Percentiles rank a stretch among this genome's conserved stretches.
These are phyloP conservation scores for Lachnellula arida DNA, from an alignment of 2,329 filamentous ascomycete species.

Conservation along the genomic window DNA sequence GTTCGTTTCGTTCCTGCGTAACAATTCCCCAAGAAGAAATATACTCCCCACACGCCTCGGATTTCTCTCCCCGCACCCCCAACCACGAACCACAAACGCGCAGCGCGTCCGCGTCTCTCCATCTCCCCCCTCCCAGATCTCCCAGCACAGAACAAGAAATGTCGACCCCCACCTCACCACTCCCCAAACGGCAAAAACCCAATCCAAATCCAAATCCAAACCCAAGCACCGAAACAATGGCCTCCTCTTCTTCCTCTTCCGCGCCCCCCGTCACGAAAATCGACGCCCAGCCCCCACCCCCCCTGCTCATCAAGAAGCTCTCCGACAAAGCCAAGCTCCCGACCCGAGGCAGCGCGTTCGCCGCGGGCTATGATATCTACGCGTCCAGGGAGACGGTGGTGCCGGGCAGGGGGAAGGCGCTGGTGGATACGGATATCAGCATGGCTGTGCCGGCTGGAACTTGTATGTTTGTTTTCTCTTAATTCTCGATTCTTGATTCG, in stretches of 20 bases:
- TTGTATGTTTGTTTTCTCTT: slow-evolving; percentile 62
- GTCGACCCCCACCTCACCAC: slow-evolving; percentile 25
- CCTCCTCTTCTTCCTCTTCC: slow-evolving; percentile 12
- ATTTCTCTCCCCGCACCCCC: too few relatives aligned
- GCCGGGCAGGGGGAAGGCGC: slow-evolving; percentile 74
- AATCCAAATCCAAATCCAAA: too few relatives aligned
- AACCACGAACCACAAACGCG: not conserved
- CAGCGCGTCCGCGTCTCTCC: slow-evolving; percentile 6
- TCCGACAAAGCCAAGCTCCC: slow-evolving; percentile 73
- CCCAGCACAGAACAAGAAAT: slow-evolving; percentile 5
- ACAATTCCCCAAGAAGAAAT: too few relatives aligned
- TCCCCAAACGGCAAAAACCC: slow-evolving; percentile 29
- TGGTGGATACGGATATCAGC: slow-evolving; percentile 87
- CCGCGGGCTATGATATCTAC: slow-evolving; percentile 94
- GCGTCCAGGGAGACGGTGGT: slow-evolving; percentile 69
- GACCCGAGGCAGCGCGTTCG: slow-evolving; percentile 81
- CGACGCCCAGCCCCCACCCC: slow-evolving; percentile 18
- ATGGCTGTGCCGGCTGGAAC: slow-evolving; percentile 89
- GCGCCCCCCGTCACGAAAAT: slow-evolving; percentile 16
- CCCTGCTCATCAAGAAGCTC: slow-evolving; percentile 71
- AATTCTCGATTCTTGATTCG: slow-evolving; percentile 5
- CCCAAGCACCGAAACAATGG: slow-evolving; percentile 11
- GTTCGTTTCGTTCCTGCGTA: too few relatives aligned
- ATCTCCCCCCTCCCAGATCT: not conserved
- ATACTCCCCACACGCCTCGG: too few relatives aligned